Evolutionary conservation across 2,329 filamentous ascomycete genomes (phyloP).

Genomic region (Colletotrichum eleusines): DNA sequence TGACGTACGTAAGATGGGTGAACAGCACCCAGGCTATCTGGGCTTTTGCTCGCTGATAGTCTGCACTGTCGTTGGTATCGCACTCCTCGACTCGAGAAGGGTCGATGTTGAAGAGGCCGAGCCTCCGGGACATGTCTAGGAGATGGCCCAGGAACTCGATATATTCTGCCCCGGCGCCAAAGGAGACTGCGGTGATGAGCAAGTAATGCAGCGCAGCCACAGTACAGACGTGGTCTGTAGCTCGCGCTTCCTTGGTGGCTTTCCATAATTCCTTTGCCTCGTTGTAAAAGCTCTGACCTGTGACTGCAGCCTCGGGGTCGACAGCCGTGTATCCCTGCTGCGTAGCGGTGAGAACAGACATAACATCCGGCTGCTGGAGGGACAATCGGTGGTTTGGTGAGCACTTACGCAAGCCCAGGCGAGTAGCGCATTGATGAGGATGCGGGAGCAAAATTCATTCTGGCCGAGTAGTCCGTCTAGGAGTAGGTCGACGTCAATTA

Average conservation of each 20-base stretch:
- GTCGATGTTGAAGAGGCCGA: slow-evolving; percentile 3
- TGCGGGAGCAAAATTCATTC: slow-evolving; percentile 6
- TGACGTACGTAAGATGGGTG: slow-evolving; percentile 9
- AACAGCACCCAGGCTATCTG: slow-evolving; percentile 17
- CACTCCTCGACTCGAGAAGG: background rate
- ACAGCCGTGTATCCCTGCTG: slow-evolving; percentile 8
- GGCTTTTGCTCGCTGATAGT: background rate
- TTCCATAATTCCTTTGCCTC: slow-evolving; percentile 10
- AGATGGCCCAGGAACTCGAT: slow-evolving; percentile 2
- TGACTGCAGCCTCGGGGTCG: background rate
- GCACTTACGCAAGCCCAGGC: slow-evolving; percentile 17
- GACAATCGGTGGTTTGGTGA: background rate
- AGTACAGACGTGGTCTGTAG: background rate
- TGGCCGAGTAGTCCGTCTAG: slow-evolving; percentile 7
- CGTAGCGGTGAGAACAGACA: background rate
- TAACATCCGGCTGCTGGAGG: background rate
- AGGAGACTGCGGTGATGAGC: background rate
- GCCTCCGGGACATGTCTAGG: background rate
- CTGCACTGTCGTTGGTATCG: background rate
- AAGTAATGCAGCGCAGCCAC: slow-evolving; percentile 4
- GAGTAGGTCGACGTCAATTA: slow-evolving; percentile 6
- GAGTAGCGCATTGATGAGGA: background rate
- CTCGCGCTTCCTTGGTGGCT: background rate
- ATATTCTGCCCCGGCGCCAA: slow-evolving; percentile 6
- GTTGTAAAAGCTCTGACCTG: background rate